These are phyloP conservation scores for Dactylorhiza incarnata DNA, from an alignment of 106 monocot species.

Conservation along the genomic window DNA sequence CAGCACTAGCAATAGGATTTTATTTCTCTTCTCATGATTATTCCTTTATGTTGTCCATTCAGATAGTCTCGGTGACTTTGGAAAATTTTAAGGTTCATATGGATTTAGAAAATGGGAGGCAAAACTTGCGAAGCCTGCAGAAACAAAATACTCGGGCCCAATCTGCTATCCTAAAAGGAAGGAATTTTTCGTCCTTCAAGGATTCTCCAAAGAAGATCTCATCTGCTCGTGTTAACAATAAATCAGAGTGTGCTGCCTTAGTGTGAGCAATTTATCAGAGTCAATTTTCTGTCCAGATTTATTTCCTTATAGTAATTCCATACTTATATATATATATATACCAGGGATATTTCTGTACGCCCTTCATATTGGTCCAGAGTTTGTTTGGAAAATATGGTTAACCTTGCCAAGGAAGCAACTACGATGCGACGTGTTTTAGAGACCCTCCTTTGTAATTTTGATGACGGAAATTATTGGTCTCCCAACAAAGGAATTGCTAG, in stretches of 20 bases:
- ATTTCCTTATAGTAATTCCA: neutral
- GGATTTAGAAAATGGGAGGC: conserved; percentile 20
- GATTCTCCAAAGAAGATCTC: conserved; percentile 23
- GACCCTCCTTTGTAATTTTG: conserved; percentile 58
- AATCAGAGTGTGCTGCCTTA: conserved; percentile 15
- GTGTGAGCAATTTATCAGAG: conserved; percentile 17
- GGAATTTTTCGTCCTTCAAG: conserved; percentile 18
- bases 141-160: conserved; percentile 7
- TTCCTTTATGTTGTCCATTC: conserved; percentile 12
- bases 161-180: conserved; percentile 7
- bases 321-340: conserved; percentile 5
- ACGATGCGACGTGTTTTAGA: conserved; percentile 80
- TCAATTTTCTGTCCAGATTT: neutral
- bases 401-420: conserved; percentile 79
- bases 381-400: conserved; percentile 66
- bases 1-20: neutral
- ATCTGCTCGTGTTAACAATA: conserved; percentile 9
- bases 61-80: conserved; percentile 64
- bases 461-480: conserved; percentile 55
- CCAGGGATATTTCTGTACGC: conserved; percentile 43
- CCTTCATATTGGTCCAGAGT: conserved; percentile 72
- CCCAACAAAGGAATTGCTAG: conserved; percentile 49
- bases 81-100: conserved; percentile 46
- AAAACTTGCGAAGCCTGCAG: conserved; percentile 6
- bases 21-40: conserved; percentile 4